These are phyloP conservation scores for Talaromyces sp. DNA, from an alignment of 2,329 filamentous ascomycete species.

Conservation along the genomic window DNA sequence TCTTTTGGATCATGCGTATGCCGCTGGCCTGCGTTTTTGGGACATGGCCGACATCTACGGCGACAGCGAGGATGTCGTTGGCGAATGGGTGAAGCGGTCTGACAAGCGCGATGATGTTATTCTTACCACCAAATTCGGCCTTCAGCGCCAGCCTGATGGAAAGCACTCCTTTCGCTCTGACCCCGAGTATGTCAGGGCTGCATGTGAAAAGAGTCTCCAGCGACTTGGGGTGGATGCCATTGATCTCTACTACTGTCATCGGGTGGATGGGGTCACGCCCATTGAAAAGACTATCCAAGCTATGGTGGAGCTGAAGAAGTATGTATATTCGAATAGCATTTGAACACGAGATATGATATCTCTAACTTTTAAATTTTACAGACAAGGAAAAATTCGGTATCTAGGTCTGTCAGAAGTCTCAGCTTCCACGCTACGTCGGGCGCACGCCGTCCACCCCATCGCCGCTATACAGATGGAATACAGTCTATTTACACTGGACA, in stretches of 20 bases:
- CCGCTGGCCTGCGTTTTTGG: constrained; percentile 20
- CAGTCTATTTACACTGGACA: constrained; percentile 44
- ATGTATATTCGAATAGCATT: neutral
- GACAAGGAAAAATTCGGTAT: constrained; percentile 38
- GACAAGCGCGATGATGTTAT: constrained; percentile 22
- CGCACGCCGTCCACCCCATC: constrained; percentile 49
- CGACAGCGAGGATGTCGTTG: constrained; percentile 26
- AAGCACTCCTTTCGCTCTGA: constrained; percentile 17
- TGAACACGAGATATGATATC: neutral
- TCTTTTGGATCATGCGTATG: constrained; percentile 27
- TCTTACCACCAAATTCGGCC: constrained; percentile 22
- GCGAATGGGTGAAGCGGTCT: constrained; percentile 21
- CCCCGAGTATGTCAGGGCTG: constrained; percentile 25
- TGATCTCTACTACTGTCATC: constrained; percentile 44
- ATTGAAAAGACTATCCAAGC: constrained; percentile 34
- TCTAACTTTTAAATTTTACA: neutral
- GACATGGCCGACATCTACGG: constrained; percentile 23
- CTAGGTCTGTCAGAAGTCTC: constrained; percentile 41
- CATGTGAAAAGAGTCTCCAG: constrained; percentile 24
- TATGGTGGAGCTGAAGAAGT: constrained; percentile 39
- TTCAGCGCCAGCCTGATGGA: constrained; percentile 15
- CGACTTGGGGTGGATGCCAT: constrained; percentile 33
- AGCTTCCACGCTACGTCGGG: constrained; percentile 39
- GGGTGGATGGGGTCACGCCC: constrained; percentile 31
- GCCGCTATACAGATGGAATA: constrained; percentile 59